Evolutionary conservation across 2,329 filamentous ascomycete species (phyloP).

Genomic region (Beauveria sp.): DNA sequence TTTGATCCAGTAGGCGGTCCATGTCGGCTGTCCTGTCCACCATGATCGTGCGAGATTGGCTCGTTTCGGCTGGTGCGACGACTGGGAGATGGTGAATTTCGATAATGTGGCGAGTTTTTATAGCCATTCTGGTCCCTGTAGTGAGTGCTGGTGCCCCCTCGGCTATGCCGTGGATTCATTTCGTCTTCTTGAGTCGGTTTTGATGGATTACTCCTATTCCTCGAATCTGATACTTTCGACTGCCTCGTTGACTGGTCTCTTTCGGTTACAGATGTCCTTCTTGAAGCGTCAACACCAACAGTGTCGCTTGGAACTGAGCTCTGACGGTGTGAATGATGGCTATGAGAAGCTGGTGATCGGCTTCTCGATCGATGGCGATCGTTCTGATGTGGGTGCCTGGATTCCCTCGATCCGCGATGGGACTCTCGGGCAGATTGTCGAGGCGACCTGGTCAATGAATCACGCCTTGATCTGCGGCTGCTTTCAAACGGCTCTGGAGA

Average conservation of each 20-base stretch:
- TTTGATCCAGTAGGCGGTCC: conserved; percentile 40
- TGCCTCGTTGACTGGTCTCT: conserved; percentile 24
- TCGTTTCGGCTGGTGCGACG: conserved; percentile 18
- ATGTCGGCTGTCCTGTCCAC: conserved; percentile 41
- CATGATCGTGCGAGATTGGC: conserved; percentile 30
- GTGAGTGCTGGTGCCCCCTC: conserved; percentile 27
- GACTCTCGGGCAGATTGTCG: conserved; percentile 19
- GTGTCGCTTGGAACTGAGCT: not conserved
- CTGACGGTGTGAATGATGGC: conserved; percentile 11
- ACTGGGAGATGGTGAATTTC: conserved; percentile 32
- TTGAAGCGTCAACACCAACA: conserved; percentile 33
- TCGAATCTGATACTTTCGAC: conserved; percentile 24
- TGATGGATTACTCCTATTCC: conserved; percentile 31
- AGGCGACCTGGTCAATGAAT: conserved; percentile 21
- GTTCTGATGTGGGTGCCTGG: conserved; percentile 15
- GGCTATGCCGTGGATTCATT: conserved; percentile 37
- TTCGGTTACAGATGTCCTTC: conserved; percentile 28
- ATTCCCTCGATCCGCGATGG: conserved; percentile 20
- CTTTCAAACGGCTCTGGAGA: conserved; percentile 21
- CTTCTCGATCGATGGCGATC: conserved; percentile 19
- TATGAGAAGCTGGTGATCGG: conserved; percentile 18
- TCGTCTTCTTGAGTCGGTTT: conserved; percentile 45
- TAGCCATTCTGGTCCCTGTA: conserved; percentile 19
- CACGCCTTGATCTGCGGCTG: conserved; percentile 15
- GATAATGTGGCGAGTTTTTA: conserved; percentile 19